phyloP scores from a whole-genome alignment of 2,329 filamentous ascomycete species.

The Fusarium proliferatum region DNA sequence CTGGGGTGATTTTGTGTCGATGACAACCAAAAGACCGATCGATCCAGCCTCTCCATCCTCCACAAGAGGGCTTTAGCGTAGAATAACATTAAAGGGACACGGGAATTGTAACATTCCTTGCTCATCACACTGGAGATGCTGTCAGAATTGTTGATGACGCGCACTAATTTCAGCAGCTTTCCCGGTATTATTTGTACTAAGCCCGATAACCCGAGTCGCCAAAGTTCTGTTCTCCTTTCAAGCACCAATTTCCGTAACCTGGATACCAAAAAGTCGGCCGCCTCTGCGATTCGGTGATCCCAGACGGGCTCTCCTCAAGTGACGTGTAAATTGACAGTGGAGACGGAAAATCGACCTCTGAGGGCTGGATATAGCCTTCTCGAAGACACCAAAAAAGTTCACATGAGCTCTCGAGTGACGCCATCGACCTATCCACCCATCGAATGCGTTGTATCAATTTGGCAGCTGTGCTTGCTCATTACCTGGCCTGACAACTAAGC shows the following conservation, averaged over 20 bases:
- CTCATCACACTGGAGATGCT: background rate
- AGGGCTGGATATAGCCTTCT: background rate
- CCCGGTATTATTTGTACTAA: too few species aligned
- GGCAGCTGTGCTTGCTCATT: background rate
- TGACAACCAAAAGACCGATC: conserved; percentile 17
- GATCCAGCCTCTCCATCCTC: background rate
- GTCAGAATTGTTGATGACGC: background rate
- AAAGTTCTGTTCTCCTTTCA: background rate
- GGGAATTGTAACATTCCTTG: background rate
- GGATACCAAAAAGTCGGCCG: background rate
- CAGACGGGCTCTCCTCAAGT: background rate
- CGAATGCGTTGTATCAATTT: background rate
- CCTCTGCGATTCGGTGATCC: background rate
- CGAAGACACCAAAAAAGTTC: background rate
- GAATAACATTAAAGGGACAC: too few species aligned
- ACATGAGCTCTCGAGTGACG: background rate
- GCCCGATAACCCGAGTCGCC: background rate
- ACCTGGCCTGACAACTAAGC: background rate
- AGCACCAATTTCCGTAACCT: background rate
- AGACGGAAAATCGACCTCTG: background rate
- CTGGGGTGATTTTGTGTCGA: background rate
- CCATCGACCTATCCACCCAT: background rate
- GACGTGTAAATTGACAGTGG: background rate
- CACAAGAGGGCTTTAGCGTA: background rate
- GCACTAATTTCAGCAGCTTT: background rate